Evolutionary conservation across 768 basidiomycete species (phyloP), one percentile per base, ranked within the genome.

Genomic region (Plicaturopsis crispa): DNA sequence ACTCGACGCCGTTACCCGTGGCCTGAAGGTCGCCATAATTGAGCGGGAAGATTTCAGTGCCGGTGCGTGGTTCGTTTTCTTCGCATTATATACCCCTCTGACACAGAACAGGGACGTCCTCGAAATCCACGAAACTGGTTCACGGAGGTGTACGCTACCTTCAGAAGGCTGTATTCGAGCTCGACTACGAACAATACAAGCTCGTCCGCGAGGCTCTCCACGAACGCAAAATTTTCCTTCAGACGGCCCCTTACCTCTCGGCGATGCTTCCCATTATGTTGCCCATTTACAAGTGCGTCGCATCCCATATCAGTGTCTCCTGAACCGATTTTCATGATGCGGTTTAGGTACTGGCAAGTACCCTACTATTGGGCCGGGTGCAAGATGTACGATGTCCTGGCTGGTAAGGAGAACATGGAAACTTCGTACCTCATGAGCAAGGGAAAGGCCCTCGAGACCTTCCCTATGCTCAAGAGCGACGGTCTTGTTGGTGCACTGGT

Each of bases 71-170:
- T 33, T 28, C 6, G 18, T 5, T 34, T 31, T 31, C 4, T 20
- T 7, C 33, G 17, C 19, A 33, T 38, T 24, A 23, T 24, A 17
- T 4, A 31, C 33, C 18, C 35, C 39, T 5, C 23, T 37, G 11
- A 36, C 12, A n/a, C 16, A 23, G 18, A 16, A 24, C 51, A 89
- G 90, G 93, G 13, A 96, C 94, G 0, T 94, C 90, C 0, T 94
- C 90, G 5, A 98, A 98, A 55, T 92, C 90, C 6, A 98, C 96
- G 1, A 98, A 99, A 58, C 81, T 99, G 37, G 94, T 99, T 1
- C 96, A 99, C 62, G 94, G 94, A 12, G 94, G 94, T 26, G 94
- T 98, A 2, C 79, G 94, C 1, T 99, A 99, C 60, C 76, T 99
- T 8, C 94, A 99, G 53, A 99, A 98, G 55, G 94, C 94, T 3